Conservation (phyloP, 352 stramenopile genomes). For the Globisporangium cylindrosporum region DNA sequence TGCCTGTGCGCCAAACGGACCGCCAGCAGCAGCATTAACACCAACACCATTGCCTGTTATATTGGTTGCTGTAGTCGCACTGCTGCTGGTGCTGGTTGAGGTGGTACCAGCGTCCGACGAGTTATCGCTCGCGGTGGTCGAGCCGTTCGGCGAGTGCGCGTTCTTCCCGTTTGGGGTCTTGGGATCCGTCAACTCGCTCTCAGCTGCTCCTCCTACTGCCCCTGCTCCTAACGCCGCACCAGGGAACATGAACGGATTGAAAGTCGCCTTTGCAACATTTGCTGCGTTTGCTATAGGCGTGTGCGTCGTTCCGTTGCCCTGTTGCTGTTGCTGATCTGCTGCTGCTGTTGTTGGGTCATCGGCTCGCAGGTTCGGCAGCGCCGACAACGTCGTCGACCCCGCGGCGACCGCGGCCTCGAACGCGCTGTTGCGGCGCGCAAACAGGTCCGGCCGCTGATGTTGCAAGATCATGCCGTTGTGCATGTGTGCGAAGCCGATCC, state of each 20-base stretch:
- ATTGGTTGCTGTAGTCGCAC: background rate
- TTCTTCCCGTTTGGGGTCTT: slow-evolving; percentile 1
- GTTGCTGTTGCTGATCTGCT: slow-evolving; percentile 7
- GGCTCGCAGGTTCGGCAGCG: slow-evolving; percentile 26
- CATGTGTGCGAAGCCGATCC: slow-evolving; percentile 9
- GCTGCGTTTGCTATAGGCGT: slow-evolving; percentile 14
- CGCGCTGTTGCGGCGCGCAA: slow-evolving; percentile 16
- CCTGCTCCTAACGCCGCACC: background rate
- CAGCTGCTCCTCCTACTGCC: background rate
- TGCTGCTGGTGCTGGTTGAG: slow-evolving; percentile 12
- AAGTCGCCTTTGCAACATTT: slow-evolving; percentile 8
- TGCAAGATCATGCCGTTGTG: slow-evolving; percentile 11
- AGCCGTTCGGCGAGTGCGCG: slow-evolving; percentile 13
- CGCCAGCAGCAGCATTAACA: background rate
- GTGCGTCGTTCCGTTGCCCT: background rate
- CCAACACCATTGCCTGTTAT: background rate
- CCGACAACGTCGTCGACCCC: slow-evolving; percentile 35
- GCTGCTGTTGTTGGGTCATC: background rate
- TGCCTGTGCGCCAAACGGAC: slow-evolving; percentile 16
- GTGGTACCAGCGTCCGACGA: slow-evolving; percentile 9
- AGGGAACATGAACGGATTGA: slow-evolving; percentile 12
- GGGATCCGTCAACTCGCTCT: background rate
- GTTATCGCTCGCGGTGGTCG: slow-evolving; percentile 15
- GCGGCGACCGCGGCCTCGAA: slow-evolving; percentile 35
- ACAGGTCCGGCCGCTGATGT: slow-evolving; percentile 20